Percentiles rank a stretch among this genome's conserved stretches.
Conservation (phyloP, 177 flowering plant genomes). For the Tripterygium wilfordii region DNA sequence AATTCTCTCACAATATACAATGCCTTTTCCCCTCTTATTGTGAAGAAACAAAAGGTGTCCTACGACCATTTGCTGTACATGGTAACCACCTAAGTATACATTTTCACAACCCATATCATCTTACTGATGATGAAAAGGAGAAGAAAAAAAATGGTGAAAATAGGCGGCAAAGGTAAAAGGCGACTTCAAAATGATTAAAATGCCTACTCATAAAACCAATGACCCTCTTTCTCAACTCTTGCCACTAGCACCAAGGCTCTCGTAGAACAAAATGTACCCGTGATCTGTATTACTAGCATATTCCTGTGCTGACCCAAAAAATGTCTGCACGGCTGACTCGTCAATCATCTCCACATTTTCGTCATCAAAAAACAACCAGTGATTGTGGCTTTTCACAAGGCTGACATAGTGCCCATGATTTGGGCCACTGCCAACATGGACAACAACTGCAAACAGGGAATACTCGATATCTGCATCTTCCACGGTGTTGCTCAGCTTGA, state of each 20-base stretch:
- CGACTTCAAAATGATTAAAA: slow-evolving; percentile 9
- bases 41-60: slow-evolving; percentile 15
- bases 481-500: slow-evolving; percentile 76
- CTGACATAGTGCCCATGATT: slow-evolving; percentile 90
- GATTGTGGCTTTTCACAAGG: slow-evolving; percentile 91
- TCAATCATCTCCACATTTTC: slow-evolving; percentile 95
- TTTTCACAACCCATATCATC: slow-evolving; percentile 26
- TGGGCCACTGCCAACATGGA: slow-evolving; percentile 90
- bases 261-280: slow-evolving; percentile 90
- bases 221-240: slow-evolving; percentile 31
- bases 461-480: slow-evolving; percentile 81
- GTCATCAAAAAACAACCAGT: slow-evolving; percentile 88
- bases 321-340: slow-evolving; percentile 84
- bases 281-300: slow-evolving; percentile 89
- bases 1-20: slow-evolving; percentile 20
- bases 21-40: slow-evolving; percentile 25
- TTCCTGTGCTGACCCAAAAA: slow-evolving; percentile 90
- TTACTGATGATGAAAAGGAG: slow-evolving; percentile 2
- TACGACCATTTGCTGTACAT: slow-evolving; percentile 38
- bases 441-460: slow-evolving; percentile 85
- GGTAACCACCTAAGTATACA: slow-evolving; percentile 30
- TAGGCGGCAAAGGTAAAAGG: slow-evolving; percentile 3
- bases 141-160: slow-evolving; percentile 9
- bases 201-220: slow-evolving; percentile 14
- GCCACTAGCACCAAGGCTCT: slow-evolving; percentile 46